Evolutionary conservation across 768 basidiomycete genomes (phyloP), one percentile per base, ranked within the genome.

Genomic region (Kondoa subrosea): DNA sequence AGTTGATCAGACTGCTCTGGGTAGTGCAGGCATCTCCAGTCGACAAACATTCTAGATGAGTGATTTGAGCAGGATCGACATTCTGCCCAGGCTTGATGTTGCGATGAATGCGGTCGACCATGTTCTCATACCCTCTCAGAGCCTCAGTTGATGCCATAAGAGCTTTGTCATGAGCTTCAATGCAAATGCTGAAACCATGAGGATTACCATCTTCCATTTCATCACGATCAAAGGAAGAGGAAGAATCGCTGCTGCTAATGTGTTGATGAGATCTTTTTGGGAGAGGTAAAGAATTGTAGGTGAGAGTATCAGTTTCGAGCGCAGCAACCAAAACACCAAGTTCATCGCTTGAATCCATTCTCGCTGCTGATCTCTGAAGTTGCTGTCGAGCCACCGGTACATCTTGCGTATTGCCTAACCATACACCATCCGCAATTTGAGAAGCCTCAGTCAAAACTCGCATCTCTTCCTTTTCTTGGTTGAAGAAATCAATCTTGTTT

Each of bases 401-500:
- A 73, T 91, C 90, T 63, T 82, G 84, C 65, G 85, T 82, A 76
- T 92, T 92, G 16, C 90, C 90, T 4, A 92, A 78, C 71, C 72
- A 77, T 67, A 78, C 74, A 31, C 73, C 72, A 29, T 74, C 72
- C 21, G 71, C 75, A 65, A 92, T 89, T 78, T 89, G 87, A 26
- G 83, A 85, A 4, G 89, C 87, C 68, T 84, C 82, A 0, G 91
- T 93, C 66, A 92, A 79, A 74, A 88, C 87, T 15, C 87, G 80
- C 88, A 91, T 92, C 79, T 92, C 91, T 69, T 89, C 87, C 77
- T 84, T 84, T 78, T 93, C 90, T 34, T 88, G 81, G 73, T 84
- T 82, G 16, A 87, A 85, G 76, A 91, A 90, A 75, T 89, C 83
- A 74, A 89, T 82, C 32, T 73, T 70, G 67, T 74, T 72, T 31